Evolutionary conservation across 2,329 filamentous ascomycete species (phyloP), one percentile per base, ranked within the genome.

Genomic region (Epichloe festucae): DNA sequence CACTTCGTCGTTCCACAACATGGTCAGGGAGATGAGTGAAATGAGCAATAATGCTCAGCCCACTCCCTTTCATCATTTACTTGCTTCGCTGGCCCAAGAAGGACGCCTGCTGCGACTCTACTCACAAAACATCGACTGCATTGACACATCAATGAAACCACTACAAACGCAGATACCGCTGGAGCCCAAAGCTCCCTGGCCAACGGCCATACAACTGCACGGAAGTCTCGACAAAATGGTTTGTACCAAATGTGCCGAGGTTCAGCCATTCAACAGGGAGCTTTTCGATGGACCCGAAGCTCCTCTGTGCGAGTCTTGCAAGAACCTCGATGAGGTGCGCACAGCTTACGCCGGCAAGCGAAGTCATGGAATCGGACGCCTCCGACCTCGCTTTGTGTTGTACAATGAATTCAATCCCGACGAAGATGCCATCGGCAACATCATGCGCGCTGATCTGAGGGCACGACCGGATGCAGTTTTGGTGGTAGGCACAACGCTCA

Each of bases 331-430:
- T 63, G 69, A 80, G 53, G 79, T 90, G 46, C 86, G 93, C 60
- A 87, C 85, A 15, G 75, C 77, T 4, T 75, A 82, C 55, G 86
- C 83, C 12, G 89, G 90, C 47, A 91, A 95, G 69, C 82, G 93
- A 53, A 95, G 90, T 63, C 93, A 96, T 62, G 93, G 93, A 1
- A 86, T 98, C 60, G 93, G 93, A 42, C 82, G 87, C 55, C 72
- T 98, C 56, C 82, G 93, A 21, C 93, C 93, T 21, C 81, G 93
- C 52, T 96, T 98, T 73, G 91, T 97, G 4, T 77, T 98, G 10
- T 98, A 98, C 72, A 96, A 97, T 65, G 93, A 98, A 67, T 85
- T 88, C 65, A 96, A 97, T 63, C 93, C 93, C 0, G 93, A 98
- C 58, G 89, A 93, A 58, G 91, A 96, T 59, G 91, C 93, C 14